Conservation (phyloP, 2,329 filamentous ascomycete genomes). For the Endocalyx cinctus region DNA sequence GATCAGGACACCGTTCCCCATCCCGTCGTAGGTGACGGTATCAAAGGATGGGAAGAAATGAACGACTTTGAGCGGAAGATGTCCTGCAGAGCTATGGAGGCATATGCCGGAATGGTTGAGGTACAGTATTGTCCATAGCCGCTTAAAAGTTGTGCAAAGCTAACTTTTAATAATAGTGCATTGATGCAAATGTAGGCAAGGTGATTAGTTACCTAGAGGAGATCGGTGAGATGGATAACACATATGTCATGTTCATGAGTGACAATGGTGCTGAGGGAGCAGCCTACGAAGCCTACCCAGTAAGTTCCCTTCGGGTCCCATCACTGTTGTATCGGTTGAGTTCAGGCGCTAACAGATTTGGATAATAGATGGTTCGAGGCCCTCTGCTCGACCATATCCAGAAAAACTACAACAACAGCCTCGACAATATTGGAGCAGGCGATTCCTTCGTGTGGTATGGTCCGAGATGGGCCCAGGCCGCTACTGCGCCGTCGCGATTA, state of each 20-base stretch:
- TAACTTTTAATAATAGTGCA: no score
- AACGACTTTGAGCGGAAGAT: slow-evolving; percentile 11
- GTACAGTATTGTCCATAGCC: no score
- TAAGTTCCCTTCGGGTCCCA: slow-evolving; percentile 7
- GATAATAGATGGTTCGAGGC: no score
- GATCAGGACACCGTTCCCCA: slow-evolving; percentile 12
- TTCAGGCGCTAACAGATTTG: slow-evolving; percentile 12
- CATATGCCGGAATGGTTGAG: slow-evolving; percentile 54
- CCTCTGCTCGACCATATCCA: no score
- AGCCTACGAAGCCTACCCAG: background rate
- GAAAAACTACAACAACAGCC: slow-evolving; percentile 4
- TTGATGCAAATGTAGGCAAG: slow-evolving; percentile 48
- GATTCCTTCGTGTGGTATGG: slow-evolving; percentile 51
- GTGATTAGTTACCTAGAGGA: slow-evolving; percentile 44
- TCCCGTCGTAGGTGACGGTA: slow-evolving; percentile 7
- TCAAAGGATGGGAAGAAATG: slow-evolving; percentile 13
- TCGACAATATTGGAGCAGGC: slow-evolving; percentile 49
- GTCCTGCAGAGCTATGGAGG: slow-evolving; percentile 33
- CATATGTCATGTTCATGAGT: slow-evolving; percentile 49
- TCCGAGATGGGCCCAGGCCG: slow-evolving; percentile 41
- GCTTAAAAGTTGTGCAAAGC: no score
- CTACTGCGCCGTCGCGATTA: slow-evolving; percentile 1
- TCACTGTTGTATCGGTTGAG: slow-evolving; percentile 11
- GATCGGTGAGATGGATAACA: slow-evolving; percentile 47
- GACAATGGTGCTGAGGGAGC: slow-evolving; percentile 36